Base-by-base conservation (phyloP, 495 filamentous ascomycete genomes). In the Chlorociboria aeruginascens region DNA sequence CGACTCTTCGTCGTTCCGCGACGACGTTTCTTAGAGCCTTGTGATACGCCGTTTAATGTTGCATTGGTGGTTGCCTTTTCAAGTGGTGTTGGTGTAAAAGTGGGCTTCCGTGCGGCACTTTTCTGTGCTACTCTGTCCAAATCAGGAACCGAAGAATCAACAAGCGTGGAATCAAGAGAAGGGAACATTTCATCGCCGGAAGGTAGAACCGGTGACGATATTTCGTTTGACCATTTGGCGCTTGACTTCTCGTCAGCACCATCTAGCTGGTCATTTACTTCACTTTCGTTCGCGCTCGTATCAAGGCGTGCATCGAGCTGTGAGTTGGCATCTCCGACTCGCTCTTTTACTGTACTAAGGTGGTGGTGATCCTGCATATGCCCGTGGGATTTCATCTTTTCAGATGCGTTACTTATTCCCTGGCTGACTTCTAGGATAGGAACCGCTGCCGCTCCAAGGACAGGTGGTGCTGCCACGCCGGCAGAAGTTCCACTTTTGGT, bases 1-100 rank as follows among this genome's bases (percentile, higher is more conserved):
- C 77, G 82, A 32, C 78, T 85, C 46, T 79, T 76, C 61, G 81
- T 81, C 1, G 88, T 95, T 40, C 83, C 87, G 0, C 78, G 79
- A 49, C 93, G 73, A 16, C 89, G 76, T 25, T 45, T 54, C 29
- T 14, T 13, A 30, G 58, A 58, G 4, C 54, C 58, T 44, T 50
- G 46, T 25, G 39, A 54, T 28, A 30, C 34, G 9, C 42, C 45
- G 35, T 51, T 52, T 1, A n/a, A n/a, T 6, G 43, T 38, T 1
- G 46, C 28, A 31, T 50, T 51, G 6, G 38, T 28, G 6, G 29
- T 33, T 31, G 10, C 12, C 9, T 13, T 37, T 33, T 49, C 54
- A 14, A 53, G 53, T 30, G 46, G 31, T 16, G 40, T 39, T 8
- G 53, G 34, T 9, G 45, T 47, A 44, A 60, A 60, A n/a, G 58